Evolutionary conservation across 768 basidiomycete species (phyloP).

Genomic region (Mycena epipterygia): DNA sequence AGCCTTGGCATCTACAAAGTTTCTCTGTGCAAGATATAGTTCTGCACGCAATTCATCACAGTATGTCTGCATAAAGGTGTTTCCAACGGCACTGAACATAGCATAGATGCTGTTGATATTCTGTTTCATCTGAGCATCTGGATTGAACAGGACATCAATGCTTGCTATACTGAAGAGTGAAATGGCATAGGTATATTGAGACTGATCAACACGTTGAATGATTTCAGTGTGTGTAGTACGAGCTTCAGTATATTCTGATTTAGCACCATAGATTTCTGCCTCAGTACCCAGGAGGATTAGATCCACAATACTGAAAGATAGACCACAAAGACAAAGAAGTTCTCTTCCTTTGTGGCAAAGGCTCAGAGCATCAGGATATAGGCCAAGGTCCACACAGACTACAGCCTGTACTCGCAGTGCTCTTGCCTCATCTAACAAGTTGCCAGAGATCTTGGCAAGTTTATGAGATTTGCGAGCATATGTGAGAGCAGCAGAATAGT

Average conservation of each 20-base stretch:
- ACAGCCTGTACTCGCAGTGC: background rate
- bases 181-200: background rate
- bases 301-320: background rate
- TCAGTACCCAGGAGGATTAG: background rate
- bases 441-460: background rate
- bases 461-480: background rate
- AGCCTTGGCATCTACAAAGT: background rate
- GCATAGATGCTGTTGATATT: background rate
- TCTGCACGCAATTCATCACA: background rate
- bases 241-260: background rate
- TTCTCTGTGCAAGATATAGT: background rate
- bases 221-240: background rate
- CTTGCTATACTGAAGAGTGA: background rate
- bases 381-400: background rate
- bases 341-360: background rate
- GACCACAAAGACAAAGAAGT: background rate
- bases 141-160: background rate
- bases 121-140: background rate
- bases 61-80: background rate
- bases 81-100: background rate
- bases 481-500: background rate
- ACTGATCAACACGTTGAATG: background rate
- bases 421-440: background rate
- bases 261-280: background rate
- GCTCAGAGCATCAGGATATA: background rate